Base-by-base conservation (phyloP, 495 filamentous ascomycete genomes). In the Neurospora intermedia region DNA sequence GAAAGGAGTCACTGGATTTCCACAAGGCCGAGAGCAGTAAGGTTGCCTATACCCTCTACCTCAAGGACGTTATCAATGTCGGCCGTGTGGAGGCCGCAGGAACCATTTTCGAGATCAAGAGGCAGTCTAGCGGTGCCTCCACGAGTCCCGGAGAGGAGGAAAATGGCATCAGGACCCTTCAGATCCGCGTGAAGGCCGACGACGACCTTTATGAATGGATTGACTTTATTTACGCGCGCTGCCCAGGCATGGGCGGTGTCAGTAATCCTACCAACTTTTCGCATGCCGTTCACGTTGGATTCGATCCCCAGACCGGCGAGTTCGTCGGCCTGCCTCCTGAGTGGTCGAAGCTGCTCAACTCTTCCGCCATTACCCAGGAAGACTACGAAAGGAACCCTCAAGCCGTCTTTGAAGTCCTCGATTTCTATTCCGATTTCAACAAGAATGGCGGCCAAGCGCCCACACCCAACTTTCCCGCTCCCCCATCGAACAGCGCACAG, bases 191-290 rank as follows among this genome's bases (percentile, higher is more conserved):
- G 75, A 97, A 97, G 79, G 91, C 88, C 27, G 96, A 98, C 74
- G 94, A 97, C 76, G 96, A 99, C 75, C 89, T 98, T 43, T 99
- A 99, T 79, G 93, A 96, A 70, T 99, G 96, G 96, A 97, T 97
- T 73, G 96, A 99, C 80, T 92, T 92, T 80, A 96, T 99, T 75
- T 98, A 97, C 79, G 93, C 93, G 73, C 91, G 96, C 74, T 98
- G 94, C 79, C 96, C 96, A 2, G 95, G 93, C 69, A 97, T 97
- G 93, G 94, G 96, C 69, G 96, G 96, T 73, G 96, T 99, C 10
- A 97, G 94, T 83, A 97, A 97, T 81, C 96, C 96, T 4, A 97
- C 96, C 71, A 97, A 97, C 81, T 98, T 99, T 82, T 92, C 91
- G 27, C 96, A 99, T 80, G 91, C 94, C 20, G 93, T 99, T 42